A percentile compares a stretch with the other conserved stretches of the same genome.
Conservation (phyloP, 345 rosid genomes). For the Gossypium arboreum region DNA sequence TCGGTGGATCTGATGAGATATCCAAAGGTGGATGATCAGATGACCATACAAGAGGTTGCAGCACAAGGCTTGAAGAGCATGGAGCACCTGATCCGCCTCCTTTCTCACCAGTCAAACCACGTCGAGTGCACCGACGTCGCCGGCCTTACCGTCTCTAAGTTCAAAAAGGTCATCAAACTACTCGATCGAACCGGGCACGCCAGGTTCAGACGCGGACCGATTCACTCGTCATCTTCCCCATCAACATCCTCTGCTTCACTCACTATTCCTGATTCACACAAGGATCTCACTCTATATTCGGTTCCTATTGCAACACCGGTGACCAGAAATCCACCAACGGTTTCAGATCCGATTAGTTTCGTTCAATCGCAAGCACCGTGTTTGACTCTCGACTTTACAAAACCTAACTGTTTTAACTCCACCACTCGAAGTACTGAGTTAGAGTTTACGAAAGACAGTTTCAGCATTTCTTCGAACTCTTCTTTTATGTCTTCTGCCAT, state of each 20-base stretch:
- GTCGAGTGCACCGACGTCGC: constrained; percentile 63
- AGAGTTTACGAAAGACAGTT: constrained; percentile 65
- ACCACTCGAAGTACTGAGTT: constrained; percentile 45
- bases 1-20: constrained; percentile 65
- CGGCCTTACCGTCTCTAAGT: constrained; percentile 71
- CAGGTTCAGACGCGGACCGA: constrained; percentile 80
- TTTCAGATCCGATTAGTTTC: constrained; percentile 26
- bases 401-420: constrained; percentile 44
- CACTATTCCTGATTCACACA: constrained; percentile 1
- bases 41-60: constrained; percentile 81
- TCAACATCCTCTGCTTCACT: constrained; percentile 15
- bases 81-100: constrained; percentile 67
- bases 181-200: constrained; percentile 87
- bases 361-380: constrained; percentile 51
- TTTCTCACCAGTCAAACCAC: constrained; percentile 47
- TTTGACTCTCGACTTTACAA: constrained; percentile 79
- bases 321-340: constrained; percentile 14
- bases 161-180: constrained; percentile 69
- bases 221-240: constrained; percentile 32
- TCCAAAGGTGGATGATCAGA: constrained; percentile 63
- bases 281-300: background rate
- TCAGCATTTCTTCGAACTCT: constrained; percentile 78
- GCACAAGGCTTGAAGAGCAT: constrained; percentile 79
- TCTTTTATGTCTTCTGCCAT: constrained; percentile 82
- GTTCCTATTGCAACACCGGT: background rate